phyloP scores from a whole-genome alignment of 1,284 basidiomycete species.

The Vanrija humicola region DNA sequence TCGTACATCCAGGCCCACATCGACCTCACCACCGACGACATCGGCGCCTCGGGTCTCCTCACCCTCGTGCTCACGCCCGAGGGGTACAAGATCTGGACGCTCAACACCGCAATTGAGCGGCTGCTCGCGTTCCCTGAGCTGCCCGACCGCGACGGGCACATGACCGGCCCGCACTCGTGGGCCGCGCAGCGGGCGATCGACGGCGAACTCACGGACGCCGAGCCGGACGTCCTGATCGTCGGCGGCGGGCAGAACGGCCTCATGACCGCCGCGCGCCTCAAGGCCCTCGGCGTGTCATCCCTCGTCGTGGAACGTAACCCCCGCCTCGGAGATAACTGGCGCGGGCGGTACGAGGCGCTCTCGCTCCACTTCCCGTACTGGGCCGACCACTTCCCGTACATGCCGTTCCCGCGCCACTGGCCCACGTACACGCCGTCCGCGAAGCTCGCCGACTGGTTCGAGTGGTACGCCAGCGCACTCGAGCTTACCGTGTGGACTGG shows the following conservation, averaged over 20 bases:
- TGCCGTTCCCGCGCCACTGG: constrained; percentile 53
- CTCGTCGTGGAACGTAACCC: constrained; percentile 47
- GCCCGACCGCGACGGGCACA: constrained; percentile 22
- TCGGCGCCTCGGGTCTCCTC: constrained; percentile 54
- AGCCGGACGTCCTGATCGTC: constrained; percentile 54
- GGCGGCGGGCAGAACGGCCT: constrained; percentile 51
- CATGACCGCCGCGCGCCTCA: constrained; percentile 46
- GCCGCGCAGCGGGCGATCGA: constrained; percentile 14
- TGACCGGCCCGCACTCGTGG: constrained; percentile 19
- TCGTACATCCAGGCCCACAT: constrained; percentile 58
- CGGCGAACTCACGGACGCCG: constrained; percentile 21
- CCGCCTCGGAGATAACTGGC: constrained; percentile 49
- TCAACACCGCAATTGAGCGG: constrained; percentile 58
- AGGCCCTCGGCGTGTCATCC: constrained; percentile 43
- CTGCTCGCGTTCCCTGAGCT: constrained; percentile 54
- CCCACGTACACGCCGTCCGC: constrained; percentile 59
- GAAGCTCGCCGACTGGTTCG: constrained; percentile 34
- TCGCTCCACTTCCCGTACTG: constrained; percentile 62
- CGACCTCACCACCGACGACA: constrained; percentile 55
- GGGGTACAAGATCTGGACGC: constrained; percentile 57
- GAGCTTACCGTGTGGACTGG: constrained; percentile 46
- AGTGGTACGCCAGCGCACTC: constrained; percentile 35
- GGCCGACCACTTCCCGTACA: constrained; percentile 51
- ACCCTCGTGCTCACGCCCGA: constrained; percentile 52
- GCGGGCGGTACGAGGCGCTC: constrained; percentile 58